Conservation (phyloP, 208 protist genomes). For the Trypanosoma melophagium region DNA sequence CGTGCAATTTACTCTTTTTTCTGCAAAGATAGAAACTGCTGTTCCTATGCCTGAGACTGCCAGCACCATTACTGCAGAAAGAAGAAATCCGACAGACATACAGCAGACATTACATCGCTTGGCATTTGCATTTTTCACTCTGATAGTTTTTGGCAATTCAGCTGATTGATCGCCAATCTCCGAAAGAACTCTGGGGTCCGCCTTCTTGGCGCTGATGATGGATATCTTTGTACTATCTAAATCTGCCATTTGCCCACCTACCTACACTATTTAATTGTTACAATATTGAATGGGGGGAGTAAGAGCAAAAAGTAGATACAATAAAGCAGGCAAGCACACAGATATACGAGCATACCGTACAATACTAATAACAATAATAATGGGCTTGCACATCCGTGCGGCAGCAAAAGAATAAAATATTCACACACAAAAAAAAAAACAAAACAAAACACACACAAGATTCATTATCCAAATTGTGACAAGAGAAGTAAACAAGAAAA, state of each 20-base stretch:
- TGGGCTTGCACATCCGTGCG: too few relatives aligned
- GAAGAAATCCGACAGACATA: slow-evolving; percentile 62
- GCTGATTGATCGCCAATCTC: slow-evolving; percentile 44
- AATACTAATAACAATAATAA: too few relatives aligned
- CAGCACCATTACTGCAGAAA: slow-evolving; percentile 50
- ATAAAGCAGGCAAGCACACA: too few relatives aligned
- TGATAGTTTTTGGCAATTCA: slow-evolving; percentile 31
- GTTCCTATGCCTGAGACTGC: slow-evolving; percentile 50
- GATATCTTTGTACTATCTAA: slow-evolving; percentile 77
- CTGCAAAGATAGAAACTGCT: slow-evolving; percentile 49
- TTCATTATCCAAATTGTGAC: too few relatives aligned
- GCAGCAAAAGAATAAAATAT: too few relatives aligned
- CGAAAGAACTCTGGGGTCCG: slow-evolving; percentile 51
- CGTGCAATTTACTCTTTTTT: slow-evolving; percentile 78
- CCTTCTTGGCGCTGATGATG: slow-evolving; percentile 77
- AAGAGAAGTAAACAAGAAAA: too few relatives aligned
- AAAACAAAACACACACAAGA: too few relatives aligned
- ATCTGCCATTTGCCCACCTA: slow-evolving; percentile 15
- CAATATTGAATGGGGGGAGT: too few relatives aligned
- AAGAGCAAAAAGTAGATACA: too few relatives aligned
- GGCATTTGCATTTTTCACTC: slow-evolving; percentile 31
- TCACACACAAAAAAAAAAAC: too few relatives aligned
- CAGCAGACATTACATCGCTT: slow-evolving; percentile 75
- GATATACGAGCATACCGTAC: too few relatives aligned
- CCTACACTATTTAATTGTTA: not conserved